Percentiles rank a stretch among this genome's conserved stretches.
These are phyloP conservation scores for Alternaria novae-zelandiae DNA, from an alignment of 2,329 filamentous ascomycete species.

Conservation along the genomic window DNA sequence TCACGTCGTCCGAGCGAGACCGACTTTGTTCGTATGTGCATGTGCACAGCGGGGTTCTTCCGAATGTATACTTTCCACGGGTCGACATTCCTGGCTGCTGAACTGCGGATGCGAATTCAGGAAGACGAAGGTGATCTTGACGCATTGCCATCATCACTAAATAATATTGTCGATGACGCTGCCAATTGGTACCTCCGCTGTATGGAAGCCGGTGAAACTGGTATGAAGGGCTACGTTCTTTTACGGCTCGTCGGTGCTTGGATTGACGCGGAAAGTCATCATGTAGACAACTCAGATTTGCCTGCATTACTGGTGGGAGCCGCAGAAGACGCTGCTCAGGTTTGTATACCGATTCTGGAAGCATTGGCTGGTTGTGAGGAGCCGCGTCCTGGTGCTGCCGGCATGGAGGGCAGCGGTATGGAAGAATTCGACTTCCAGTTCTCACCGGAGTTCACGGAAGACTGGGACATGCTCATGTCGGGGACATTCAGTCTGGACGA, in stretches of 20 bases:
- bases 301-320: constrained; percentile 17
- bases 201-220: constrained; percentile 39
- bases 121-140: constrained; percentile 32
- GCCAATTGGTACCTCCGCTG: constrained; percentile 24
- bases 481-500: constrained; percentile 19
- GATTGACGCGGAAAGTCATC: constrained; percentile 26
- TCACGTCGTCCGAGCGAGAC: not conserved
- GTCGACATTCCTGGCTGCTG: constrained; percentile 24
- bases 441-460: constrained; percentile 18
- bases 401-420: not conserved
- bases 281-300: constrained; percentile 19
- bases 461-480: constrained; percentile 27
- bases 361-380: constrained; percentile 13
- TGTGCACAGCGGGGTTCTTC: constrained; percentile 33
- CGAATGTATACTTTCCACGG: constrained; percentile 32
- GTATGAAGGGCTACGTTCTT: constrained; percentile 38
- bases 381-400: not conserved
- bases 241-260: constrained; percentile 25
- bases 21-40: constrained; percentile 28
- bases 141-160: constrained; percentile 23
- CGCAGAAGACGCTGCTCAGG: constrained; percentile 22
- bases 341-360: constrained; percentile 30
- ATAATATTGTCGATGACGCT: constrained; percentile 27
- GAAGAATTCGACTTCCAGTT: constrained; percentile 11
- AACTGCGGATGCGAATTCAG: constrained; percentile 30